These are phyloP conservation scores for Flaveria floridana DNA, from an alignment of 140 eudicot species.

Conservation along the genomic window DNA sequence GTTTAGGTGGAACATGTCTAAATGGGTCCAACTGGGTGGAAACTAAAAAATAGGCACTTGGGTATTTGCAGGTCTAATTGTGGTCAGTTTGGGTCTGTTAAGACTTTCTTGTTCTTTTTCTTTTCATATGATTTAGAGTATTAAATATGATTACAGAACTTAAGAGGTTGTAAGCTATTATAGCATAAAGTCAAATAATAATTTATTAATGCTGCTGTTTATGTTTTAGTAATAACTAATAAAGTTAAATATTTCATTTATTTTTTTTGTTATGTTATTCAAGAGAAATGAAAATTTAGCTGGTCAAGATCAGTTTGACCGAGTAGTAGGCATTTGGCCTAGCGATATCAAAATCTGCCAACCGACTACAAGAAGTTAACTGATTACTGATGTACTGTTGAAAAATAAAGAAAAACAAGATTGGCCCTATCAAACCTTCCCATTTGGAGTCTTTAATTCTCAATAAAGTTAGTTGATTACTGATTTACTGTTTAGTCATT, in stretches of 20 bases:
- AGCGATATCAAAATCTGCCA: not conserved
- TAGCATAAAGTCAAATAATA: too few relatives aligned
- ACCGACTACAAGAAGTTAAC: too few relatives aligned
- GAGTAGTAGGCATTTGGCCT: not conserved
- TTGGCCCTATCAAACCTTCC: not conserved
- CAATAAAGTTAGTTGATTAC: not conserved
- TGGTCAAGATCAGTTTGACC: not conserved
- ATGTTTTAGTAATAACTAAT: not conserved
- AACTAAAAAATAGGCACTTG: not conserved
- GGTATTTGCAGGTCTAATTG: not conserved
- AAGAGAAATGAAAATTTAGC: not conserved
- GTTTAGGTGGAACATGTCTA: not conserved
- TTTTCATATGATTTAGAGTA: not conserved
- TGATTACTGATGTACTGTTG: too few relatives aligned
- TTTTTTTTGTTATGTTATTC: too few relatives aligned
- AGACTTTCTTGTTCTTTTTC: not conserved
- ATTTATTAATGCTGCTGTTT: not conserved
- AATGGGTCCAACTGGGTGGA: not conserved
- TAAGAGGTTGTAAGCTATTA: not conserved
- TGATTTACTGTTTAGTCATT: conserved; percentile 18
- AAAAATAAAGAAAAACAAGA: too few relatives aligned
- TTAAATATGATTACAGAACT: not conserved
- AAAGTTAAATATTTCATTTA: not conserved
- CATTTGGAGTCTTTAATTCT: not conserved
- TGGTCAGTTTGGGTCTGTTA: not conserved